Conservation (phyloP, 768 basidiomycete species). For the Boletus sp. region DNA sequence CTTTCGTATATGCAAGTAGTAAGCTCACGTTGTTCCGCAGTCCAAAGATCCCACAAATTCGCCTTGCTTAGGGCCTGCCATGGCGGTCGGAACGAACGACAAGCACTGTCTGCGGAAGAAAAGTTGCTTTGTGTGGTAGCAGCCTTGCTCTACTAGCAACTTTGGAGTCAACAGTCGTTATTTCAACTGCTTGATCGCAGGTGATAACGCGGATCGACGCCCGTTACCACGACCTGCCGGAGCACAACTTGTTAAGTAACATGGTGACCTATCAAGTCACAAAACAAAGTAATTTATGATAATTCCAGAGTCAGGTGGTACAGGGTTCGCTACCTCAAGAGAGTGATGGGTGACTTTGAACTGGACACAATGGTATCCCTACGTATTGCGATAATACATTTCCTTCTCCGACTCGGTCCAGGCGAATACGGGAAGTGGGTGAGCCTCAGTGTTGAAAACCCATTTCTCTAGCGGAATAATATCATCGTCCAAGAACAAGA, state of each 20-base stretch:
- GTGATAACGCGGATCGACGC: background rate
- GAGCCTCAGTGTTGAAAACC: constrained; percentile 73
- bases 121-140: constrained; percentile 14
- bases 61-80: constrained; percentile 50
- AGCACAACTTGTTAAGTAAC: no score
- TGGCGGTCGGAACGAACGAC: constrained; percentile 9
- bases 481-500: constrained; percentile 66
- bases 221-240: background rate
- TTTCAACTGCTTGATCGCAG: background rate
- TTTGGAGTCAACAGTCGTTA: background rate
- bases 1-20: background rate
- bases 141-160: background rate
- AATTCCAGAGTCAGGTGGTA: background rate
- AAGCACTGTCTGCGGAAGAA: background rate
- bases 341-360: background rate
- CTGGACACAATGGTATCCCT: background rate
- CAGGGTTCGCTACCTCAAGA: background rate
- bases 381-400: constrained; percentile 23
- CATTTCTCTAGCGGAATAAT: constrained; percentile 50
- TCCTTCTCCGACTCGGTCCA: constrained; percentile 56
- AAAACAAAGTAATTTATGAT: background rate
- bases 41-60: constrained; percentile 92
- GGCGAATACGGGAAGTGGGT: constrained; percentile 68
- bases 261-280: background rate
- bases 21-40: constrained; percentile 88